These are phyloP conservation scores for Pseudocercospora crystallina DNA, from an alignment of 2,329 filamentous ascomycete species.

Conservation along the genomic window DNA sequence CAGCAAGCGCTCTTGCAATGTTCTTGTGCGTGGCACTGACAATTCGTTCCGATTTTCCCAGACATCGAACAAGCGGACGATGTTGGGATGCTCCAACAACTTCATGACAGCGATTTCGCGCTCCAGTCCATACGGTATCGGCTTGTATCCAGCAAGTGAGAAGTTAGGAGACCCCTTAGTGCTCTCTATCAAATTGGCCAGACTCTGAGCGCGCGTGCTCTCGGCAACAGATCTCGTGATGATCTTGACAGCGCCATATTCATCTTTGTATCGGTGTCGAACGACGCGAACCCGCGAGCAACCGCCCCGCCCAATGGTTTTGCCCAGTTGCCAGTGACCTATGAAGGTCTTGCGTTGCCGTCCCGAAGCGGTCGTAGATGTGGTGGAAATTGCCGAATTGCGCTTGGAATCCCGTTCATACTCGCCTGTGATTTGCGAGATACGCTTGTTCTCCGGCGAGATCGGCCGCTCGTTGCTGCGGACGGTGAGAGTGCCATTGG, in stretches of 20 bases:
- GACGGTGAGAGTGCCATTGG: conserved; percentile 45
- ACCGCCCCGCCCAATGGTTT: conserved; percentile 83
- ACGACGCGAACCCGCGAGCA: conserved; percentile 86
- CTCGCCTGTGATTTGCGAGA: conserved; percentile 51
- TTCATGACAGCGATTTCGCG: conserved; percentile 97
- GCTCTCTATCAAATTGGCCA: conserved; percentile 77
- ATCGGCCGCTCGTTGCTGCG: conserved; percentile 35
- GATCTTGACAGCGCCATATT: conserved; percentile 91
- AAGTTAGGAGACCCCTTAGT: conserved; percentile 48
- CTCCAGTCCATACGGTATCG: conserved; percentile 76
- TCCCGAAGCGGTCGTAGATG: conserved; percentile 54
- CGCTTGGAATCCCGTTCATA: conserved; percentile 53
- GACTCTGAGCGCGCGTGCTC: conserved; percentile 79
- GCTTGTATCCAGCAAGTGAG: conserved; percentile 31
- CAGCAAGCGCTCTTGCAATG: conserved; percentile 17
- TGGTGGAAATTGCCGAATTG: conserved; percentile 55
- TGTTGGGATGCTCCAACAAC: conserved; percentile 89
- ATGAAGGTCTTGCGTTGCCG: conserved; percentile 66
- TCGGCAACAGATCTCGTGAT: conserved; percentile 78
- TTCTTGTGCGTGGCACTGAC: conserved; percentile 56
- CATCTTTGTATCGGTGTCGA: conserved; percentile 71
- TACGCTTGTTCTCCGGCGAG: conserved; percentile 51
- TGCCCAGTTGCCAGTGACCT: conserved; percentile 90
- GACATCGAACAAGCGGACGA: conserved; percentile 91
- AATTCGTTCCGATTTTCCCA: conserved; percentile 97